phyloP scores from a whole-genome alignment of 2,329 filamentous ascomycete species.

The Colletotrichum tanaceti region DNA sequence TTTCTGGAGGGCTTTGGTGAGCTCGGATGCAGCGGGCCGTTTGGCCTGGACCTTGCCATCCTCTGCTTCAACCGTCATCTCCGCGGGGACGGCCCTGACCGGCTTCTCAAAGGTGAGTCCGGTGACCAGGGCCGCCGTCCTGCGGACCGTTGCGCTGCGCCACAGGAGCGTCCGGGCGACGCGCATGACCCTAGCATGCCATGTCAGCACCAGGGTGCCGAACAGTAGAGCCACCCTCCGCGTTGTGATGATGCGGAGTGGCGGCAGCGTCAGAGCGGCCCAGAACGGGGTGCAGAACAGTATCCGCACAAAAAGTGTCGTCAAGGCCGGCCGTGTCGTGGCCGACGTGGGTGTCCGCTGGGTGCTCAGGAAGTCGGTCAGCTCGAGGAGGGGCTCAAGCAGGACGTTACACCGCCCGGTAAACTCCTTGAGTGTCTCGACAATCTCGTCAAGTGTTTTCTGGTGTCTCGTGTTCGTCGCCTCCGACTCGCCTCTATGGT shows the following conservation, averaged over 20 bases:
- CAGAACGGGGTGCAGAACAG: slow-evolving; percentile 89
- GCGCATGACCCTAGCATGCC: slow-evolving; percentile 88
- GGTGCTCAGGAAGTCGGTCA: slow-evolving; percentile 94
- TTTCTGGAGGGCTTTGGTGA: slow-evolving; percentile 57
- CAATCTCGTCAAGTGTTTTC: slow-evolving; percentile 96
- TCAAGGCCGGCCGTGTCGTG: slow-evolving; percentile 89
- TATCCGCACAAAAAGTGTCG: slow-evolving; percentile 88
- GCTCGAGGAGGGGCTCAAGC: slow-evolving; percentile 85
- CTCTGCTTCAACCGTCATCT: slow-evolving; percentile 24
- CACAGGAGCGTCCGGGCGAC: slow-evolving; percentile 90
- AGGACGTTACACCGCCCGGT: slow-evolving; percentile 93
- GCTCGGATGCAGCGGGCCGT: slow-evolving; percentile 56
- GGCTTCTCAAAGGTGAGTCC: slow-evolving; percentile 78
- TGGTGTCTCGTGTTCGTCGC: slow-evolving; percentile 78
- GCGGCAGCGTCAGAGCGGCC: slow-evolving; percentile 84
- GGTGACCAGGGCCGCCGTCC: slow-evolving; percentile 77
- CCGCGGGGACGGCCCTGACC: slow-evolving; percentile 46
- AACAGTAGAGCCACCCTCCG: slow-evolving; percentile 84
- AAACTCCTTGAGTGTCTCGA: slow-evolving; percentile 90
- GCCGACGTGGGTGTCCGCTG: slow-evolving; percentile 91
- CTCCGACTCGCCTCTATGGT: slow-evolving; percentile 65
- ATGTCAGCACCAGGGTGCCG: slow-evolving; percentile 89
- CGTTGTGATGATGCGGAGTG: slow-evolving; percentile 86
- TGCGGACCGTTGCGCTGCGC: slow-evolving; percentile 82
- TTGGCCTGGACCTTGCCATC: slow-evolving; percentile 46